A percentile compares a stretch with the other conserved stretches of the same genome.
phyloP scores from a whole-genome alignment of 2,329 filamentous ascomycete species.

The Zymoseptoria brevis region DNA sequence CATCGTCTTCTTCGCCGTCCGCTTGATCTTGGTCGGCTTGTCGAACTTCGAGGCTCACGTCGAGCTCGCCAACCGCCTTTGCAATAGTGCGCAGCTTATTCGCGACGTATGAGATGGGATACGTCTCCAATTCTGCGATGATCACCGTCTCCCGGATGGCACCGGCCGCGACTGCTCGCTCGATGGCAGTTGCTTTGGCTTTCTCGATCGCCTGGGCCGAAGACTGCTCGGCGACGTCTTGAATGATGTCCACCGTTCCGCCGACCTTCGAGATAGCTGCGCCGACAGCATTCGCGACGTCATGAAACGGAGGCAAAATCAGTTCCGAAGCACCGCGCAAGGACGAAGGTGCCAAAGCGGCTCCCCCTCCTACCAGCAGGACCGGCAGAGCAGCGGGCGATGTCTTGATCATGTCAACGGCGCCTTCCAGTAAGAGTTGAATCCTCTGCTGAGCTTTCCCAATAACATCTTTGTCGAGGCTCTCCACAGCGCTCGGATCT shows the following conservation, averaged over 20 bases:
- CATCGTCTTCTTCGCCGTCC: constrained; percentile 8
- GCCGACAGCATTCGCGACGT: constrained; percentile 54
- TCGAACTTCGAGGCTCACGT: constrained; percentile 18
- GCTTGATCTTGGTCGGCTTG: constrained; percentile 14
- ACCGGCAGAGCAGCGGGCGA: constrained; percentile 46
- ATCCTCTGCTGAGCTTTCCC: constrained; percentile 31
- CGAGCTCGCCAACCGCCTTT: constrained; percentile 27
- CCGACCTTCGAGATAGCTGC: constrained; percentile 51
- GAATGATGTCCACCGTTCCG: constrained; percentile 47
- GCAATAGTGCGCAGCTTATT: constrained; percentile 28
- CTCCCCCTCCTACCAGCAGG: constrained; percentile 52
- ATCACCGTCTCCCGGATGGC: constrained; percentile 33
- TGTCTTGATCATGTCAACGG: constrained; percentile 51
- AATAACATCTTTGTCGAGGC: constrained; percentile 13
- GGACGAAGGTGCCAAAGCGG: constrained; percentile 43
- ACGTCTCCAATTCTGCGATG: constrained; percentile 41
- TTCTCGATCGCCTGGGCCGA: constrained; percentile 34
- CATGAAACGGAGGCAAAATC: constrained; percentile 45
- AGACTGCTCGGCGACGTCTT: constrained; percentile 36
- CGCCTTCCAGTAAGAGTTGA: constrained; percentile 42
- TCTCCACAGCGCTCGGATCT: constrained; percentile 14
- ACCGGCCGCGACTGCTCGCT: constrained; percentile 30
- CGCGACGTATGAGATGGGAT: constrained; percentile 30
- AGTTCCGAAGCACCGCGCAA: constrained; percentile 45
- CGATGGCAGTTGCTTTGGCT: constrained; percentile 30